Percentiles rank a stretch among this genome's conserved stretches.
Evolutionary conservation across 441 rosid species (phyloP).

Genomic region (Sinapis alba): DNA sequence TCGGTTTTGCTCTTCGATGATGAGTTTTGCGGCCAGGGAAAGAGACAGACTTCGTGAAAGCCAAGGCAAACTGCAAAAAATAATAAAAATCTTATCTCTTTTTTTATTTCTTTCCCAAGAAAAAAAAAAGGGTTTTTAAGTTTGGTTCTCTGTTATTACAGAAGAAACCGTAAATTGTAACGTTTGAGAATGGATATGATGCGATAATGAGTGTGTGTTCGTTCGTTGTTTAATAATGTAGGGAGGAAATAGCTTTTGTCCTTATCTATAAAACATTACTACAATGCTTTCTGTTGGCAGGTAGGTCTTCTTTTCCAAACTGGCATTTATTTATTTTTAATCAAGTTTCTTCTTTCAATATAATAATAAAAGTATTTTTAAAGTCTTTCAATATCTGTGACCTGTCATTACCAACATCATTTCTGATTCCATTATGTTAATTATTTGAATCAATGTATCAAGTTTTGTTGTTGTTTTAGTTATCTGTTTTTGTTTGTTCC

Average conservation of each 20-base stretch:
- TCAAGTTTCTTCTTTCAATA: slow-evolving; percentile 3
- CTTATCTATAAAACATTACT: slow-evolving; percentile 31
- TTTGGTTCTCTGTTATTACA: slow-evolving; percentile 29
- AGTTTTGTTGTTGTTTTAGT: neutral
- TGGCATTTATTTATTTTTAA: slow-evolving; percentile 5
- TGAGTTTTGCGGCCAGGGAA: slow-evolving; percentile 29
- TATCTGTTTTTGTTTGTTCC: neutral
- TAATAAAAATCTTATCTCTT: slow-evolving; percentile 25
- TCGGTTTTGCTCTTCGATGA: slow-evolving; percentile 20
- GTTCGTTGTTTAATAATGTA: slow-evolving; percentile 1
- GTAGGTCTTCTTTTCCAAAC: slow-evolving; percentile 28
- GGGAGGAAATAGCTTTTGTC: slow-evolving; percentile 24
- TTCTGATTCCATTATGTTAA: slow-evolving; percentile 10
- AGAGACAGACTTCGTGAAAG: slow-evolving; percentile 18
- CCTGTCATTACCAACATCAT: slow-evolving; percentile 32
- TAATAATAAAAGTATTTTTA: neutral
- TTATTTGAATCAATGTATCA: slow-evolving; percentile 6
- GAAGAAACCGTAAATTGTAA: neutral
- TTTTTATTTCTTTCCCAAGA: neutral
- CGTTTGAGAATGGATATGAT: slow-evolving; percentile 23
- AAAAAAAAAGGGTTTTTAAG: neutral
- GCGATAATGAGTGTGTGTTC: slow-evolving; percentile 24
- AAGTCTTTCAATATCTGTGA: slow-evolving; percentile 26
- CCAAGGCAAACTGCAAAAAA: neutral
- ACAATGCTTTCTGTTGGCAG: slow-evolving; percentile 26